Percentiles rank a stretch among this genome's conserved stretches.
Evolutionary conservation across 208 protist genomes (phyloP).

Genomic region (Cochliopodium minus): DNA sequence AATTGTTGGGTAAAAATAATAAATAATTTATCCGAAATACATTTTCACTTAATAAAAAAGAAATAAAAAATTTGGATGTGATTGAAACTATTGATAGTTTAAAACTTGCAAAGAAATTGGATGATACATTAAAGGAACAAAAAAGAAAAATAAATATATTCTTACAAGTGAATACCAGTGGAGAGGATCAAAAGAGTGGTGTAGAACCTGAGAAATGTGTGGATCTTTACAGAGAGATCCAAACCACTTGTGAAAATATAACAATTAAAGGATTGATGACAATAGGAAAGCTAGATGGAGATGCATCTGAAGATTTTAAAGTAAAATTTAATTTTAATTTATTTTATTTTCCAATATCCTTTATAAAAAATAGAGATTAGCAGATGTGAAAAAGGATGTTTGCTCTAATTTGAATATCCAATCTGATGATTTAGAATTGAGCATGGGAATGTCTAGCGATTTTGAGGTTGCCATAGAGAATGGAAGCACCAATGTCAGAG

Average conservation of each 20-base stretch:
- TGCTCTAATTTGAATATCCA: constrained; percentile 32
- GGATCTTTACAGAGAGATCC: constrained; percentile 47
- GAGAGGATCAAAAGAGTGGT: constrained; percentile 73
- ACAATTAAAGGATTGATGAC: constrained; percentile 80
- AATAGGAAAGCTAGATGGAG: constrained; percentile 69
- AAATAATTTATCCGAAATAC: background rate
- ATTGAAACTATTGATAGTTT: constrained; percentile 72
- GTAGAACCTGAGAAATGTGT: constrained; percentile 40
- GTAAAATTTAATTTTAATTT: constrained; percentile 67
- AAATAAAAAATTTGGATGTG: constrained; percentile 36
- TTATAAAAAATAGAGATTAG: too few species aligned
- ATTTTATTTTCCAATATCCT: too few species aligned
- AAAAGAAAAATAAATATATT: constrained; percentile 42
- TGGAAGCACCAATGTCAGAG: constrained; percentile 74
- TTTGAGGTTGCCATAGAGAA: constrained; percentile 72
- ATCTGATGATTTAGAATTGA: constrained; percentile 47
- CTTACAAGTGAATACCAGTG: constrained; percentile 78
- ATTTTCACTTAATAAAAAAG: background rate
- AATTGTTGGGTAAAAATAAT: constrained; percentile 43
- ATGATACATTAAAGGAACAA: constrained; percentile 27
- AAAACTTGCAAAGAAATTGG: constrained; percentile 64
- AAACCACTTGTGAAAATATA: constrained; percentile 46
- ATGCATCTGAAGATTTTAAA: constrained; percentile 26
- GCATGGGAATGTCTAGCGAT: constrained; percentile 89
- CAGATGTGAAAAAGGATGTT: constrained; percentile 40